Conservation (phyloP, 768 basidiomycete species). For the Leccinellum rugosiceps region DNA sequence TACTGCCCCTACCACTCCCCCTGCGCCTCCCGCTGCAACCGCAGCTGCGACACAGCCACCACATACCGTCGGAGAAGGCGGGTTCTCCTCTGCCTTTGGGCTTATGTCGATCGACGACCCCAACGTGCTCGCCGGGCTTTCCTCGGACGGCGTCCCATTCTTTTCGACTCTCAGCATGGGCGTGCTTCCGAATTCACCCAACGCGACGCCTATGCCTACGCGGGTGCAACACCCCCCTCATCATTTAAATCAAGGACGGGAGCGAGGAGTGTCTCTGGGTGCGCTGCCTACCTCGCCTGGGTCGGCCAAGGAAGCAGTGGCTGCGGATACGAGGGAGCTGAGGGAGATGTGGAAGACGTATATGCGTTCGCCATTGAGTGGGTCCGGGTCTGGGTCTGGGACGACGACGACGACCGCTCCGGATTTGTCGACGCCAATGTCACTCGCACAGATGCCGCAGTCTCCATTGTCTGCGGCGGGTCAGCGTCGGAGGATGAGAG, state of each 20-base stretch:
- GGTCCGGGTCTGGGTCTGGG: constrained; percentile 17
- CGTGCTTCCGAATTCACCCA: constrained; percentile 37
- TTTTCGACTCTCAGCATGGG: constrained; percentile 40
- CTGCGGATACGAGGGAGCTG: constrained; percentile 44
- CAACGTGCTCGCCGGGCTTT: constrained; percentile 59
- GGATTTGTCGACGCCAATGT: constrained; percentile 8
- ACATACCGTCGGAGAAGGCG: constrained; percentile 31
- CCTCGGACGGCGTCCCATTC: constrained; percentile 59
- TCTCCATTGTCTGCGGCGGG: constrained; percentile 22
- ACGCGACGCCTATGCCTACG: constrained; percentile 47
- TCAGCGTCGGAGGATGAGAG: constrained; percentile 46
- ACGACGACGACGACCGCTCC: not conserved
- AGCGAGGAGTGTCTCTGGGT: constrained; percentile 25
- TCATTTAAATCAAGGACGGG: constrained; percentile 9
- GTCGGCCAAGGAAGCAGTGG: constrained; percentile 28
- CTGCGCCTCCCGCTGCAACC: no score
- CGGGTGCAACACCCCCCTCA: constrained; percentile 22
- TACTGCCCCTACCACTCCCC: not conserved
- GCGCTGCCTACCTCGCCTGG: constrained; percentile 32
- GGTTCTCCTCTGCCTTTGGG: constrained; percentile 65
- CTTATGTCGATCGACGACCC: constrained; percentile 76
- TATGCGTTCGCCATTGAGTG: constrained; percentile 61
- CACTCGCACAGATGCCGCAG: constrained; percentile 21
- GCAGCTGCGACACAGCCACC: constrained; percentile 9
- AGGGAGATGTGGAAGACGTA: constrained; percentile 75